These are phyloP conservation scores for Plasmodium inui DNA, from an alignment of 169 alveolate species.

Conservation along the genomic window DNA sequence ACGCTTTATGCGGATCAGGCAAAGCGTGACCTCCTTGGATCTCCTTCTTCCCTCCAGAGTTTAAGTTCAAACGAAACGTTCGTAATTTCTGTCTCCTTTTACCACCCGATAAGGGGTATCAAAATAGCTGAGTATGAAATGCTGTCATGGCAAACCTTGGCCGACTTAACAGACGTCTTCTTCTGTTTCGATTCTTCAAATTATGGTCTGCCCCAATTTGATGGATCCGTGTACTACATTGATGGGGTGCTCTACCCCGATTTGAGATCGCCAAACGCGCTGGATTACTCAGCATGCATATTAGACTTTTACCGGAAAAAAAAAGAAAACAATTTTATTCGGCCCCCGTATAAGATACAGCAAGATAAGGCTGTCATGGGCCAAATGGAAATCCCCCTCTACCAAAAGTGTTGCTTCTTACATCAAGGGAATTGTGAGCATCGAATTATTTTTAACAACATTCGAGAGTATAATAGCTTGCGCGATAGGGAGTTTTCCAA, in stretches of 20 bases:
- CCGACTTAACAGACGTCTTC: constrained; percentile 85
- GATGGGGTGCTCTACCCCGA: constrained; percentile 88
- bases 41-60: background rate
- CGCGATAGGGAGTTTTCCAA: constrained; percentile 76
- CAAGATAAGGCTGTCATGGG: constrained; percentile 81
- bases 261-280: constrained; percentile 76
- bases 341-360: constrained; percentile 73
- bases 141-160: constrained; percentile 84
- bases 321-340: constrained; percentile 72
- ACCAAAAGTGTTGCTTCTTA: constrained; percentile 81
- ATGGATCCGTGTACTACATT: constrained; percentile 86
- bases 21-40: background rate
- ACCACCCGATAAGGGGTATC: constrained; percentile 88
- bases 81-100: constrained; percentile 82
- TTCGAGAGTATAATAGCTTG: constrained; percentile 73
- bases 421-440: constrained; percentile 92
- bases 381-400: constrained; percentile 83
- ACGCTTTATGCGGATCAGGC: background rate
- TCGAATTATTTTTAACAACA: constrained; percentile 83
- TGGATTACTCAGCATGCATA: constrained; percentile 76
- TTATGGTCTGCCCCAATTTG: constrained; percentile 76
- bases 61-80: constrained; percentile 9
- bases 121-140: constrained; percentile 87
- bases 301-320: constrained; percentile 32
- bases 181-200: constrained; percentile 80